These are phyloP conservation scores for Dendryphion nanum DNA, from an alignment of 2,329 filamentous ascomycete genomes.

Conservation along the genomic window DNA sequence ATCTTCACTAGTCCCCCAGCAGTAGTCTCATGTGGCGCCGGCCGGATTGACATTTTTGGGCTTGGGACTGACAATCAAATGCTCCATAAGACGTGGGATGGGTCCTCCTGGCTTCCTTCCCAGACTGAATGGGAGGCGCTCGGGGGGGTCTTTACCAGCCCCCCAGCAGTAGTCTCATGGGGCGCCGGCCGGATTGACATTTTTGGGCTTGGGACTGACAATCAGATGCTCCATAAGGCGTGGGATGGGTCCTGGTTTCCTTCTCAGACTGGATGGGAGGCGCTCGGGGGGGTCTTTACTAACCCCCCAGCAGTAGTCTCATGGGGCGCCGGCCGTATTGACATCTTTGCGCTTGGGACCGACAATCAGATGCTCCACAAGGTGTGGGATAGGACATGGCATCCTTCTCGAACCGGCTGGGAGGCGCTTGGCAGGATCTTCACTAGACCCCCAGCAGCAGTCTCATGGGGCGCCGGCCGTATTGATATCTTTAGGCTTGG, in stretches of 20 bases:
- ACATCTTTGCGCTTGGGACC: constrained; percentile 3
- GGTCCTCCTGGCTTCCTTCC: constrained; percentile 1
- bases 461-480: background rate
- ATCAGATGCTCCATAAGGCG: constrained; percentile 25
- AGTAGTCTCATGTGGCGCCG: background rate
- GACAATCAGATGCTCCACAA: background rate
- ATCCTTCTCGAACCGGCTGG: background rate
- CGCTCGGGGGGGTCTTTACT: constrained; percentile 21
- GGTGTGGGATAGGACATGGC: background rate
- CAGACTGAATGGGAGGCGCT: constrained; percentile 16
- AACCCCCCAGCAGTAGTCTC: constrained; percentile 21
- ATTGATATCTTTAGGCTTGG: constrained; percentile 15
- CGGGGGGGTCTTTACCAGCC: constrained; percentile 4
- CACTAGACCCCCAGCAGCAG: background rate
- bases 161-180: constrained; percentile 7
- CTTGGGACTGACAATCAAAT: constrained; percentile 4
- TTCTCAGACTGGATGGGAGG: constrained; percentile 20
- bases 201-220: constrained; percentile 23
- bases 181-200: constrained; percentile 7
- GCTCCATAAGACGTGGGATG: constrained; percentile 19
- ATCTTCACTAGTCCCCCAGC: constrained; percentile 1
- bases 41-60: constrained; percentile 1
- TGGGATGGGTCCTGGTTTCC: no score
- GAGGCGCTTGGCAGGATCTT: background rate
- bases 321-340: constrained; percentile 18